Evolutionary conservation across 2,329 filamentous ascomycete genomes (phyloP), one percentile per base, ranked within the genome.

Genomic region (Apiospora pterosperma): DNA sequence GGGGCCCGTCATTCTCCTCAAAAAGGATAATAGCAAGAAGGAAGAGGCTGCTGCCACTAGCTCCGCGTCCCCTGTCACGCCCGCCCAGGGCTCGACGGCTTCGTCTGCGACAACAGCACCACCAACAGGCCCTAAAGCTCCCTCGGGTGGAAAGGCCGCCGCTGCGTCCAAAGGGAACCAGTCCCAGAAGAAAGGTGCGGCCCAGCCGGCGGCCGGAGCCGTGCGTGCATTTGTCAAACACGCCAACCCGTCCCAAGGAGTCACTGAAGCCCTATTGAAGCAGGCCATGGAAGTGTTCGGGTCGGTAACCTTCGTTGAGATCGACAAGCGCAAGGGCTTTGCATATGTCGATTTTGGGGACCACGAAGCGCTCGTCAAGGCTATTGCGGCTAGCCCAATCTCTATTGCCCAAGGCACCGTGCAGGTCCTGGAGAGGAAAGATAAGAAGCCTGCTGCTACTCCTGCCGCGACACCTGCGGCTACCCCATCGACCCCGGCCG

Each of bases 251-350:
- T 96, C 93, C 0, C 95, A 97, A 74, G 95, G 95, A 16, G 92
- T 97, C 59, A 97, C 93, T 0, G 95, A 97, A 73, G 81, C 90
- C 0, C 79, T 93, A 0, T 86, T 98, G 1, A 89, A 90, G 71
- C 85, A 90, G 69, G 89, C 91, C 0, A 88, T 98, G 74, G 84
- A 89, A 55, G 77, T 80, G 0, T 97, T 93, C 70, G 95, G 95
- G 1, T 77, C 85, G 1, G 86, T 97, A 58, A 87, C 87, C 0
- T 90, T 88, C 69, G 92, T 97, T 21, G 95, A 97, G 71, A 95
- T 98, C 63, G 95, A 98, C 75, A 94, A 93, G 76, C 91, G 94
- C 72, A 97, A 97, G 76, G 93, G 93, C 0, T 97, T 97, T 72
- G 95, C 93, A 2, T 97, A 97, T 75, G 90, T 97, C 42, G 92